Evolutionary conservation across 2,329 filamentous ascomycete species (phyloP), one percentile per base, ranked within the genome.

Genomic region (Pseudocercospora macadamiae): DNA sequence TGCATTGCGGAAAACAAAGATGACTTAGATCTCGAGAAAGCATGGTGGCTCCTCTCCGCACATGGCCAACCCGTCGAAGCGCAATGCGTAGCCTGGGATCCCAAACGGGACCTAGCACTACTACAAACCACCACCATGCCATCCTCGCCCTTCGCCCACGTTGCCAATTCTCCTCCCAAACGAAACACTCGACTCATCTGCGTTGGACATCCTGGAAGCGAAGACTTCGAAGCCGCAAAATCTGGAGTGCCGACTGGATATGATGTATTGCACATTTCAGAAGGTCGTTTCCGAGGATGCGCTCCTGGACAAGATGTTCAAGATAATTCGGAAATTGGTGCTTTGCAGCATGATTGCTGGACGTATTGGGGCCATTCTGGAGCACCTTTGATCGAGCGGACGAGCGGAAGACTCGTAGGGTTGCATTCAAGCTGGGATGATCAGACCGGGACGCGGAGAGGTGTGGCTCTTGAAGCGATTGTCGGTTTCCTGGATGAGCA

Each of bases 311-410:
- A 75, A 51, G 76, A 83, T 65, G 67, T 73, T 2, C 77, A 83
- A 54, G 79, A 84, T 59, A 83, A 83, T 61, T 75, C 73, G 1
- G 78, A 81, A 21, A 83, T 84, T 54, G 82, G 81, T 1, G 76
- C 76, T 0, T 62, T 84, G 63, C 80, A 76, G 74, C 82, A 84
- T 66, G 77, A 80, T 64, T 81, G 79, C 57, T 84, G 82, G 82
- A 84, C 81, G 1, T 84, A 83, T 66, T 83, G 82, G 82, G 82
- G 82, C 1, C 81, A 83, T 66, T 82, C 77, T 19, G 81, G 81
- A 2, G 82, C 81, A 4, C 80, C 79, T 1, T 66, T 84, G 14
- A 61, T 83, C n/a, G 67, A 75, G 14, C 54, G 60, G 26, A 66
- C 60, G n/a, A 71, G 70, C 10, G 79, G 78, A 0, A 64, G 23